Base-by-base conservation (phyloP, 139 green algal species). In the Chlamydomonas incerta region DNA sequence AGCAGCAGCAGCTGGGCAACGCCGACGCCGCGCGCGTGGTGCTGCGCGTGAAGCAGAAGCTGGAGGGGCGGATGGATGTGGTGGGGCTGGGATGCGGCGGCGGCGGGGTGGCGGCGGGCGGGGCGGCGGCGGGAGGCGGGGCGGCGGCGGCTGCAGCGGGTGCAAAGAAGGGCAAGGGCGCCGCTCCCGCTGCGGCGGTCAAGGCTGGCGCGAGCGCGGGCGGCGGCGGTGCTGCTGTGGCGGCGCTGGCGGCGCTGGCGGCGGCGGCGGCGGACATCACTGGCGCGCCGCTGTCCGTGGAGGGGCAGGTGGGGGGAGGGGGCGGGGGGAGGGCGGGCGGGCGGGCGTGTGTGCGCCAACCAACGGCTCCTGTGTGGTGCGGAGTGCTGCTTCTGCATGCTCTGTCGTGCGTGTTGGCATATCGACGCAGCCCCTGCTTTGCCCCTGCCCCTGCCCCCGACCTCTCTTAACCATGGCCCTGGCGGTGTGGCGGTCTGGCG, bases 1-100 rank as follows among this genome's bases (percentile, higher is more conserved):
- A 47, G 41, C 41, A 50, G 41, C 41, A 50, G 41, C 41, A 50
- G 15, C 33, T 94, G 26, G 91, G 90, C 46, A 98, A 97, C 72
- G 94, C 92, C 3, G 97, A 99, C 75, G 97, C 97, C 17, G 94
- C 95, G 87, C 92, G 97, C 20, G 95, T 94, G 0, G 88, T 99
- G 82, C 85, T 98, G 76, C 90, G 96, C 3, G 94, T 99, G n/a
- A 95, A 96, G 90, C 95, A 98, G 89, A 99, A 99, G 76, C 81
- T 87, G 55, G 81, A 81, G 69, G 71, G 69, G 20, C 67, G 72
- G 5, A 29, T 83, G 75, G 60, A 88, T 47, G 66, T 66, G 31
- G 79, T 50, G 33, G 79, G 47, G 31, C 66, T 41, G 31, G 66
- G 65, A 11, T 4, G 65, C 76, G 17, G n/a, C 62, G 9, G 76